These are phyloP conservation scores for Apiospora hydei DNA, from an alignment of 2,329 filamentous ascomycete genomes.

Conservation along the genomic window DNA sequence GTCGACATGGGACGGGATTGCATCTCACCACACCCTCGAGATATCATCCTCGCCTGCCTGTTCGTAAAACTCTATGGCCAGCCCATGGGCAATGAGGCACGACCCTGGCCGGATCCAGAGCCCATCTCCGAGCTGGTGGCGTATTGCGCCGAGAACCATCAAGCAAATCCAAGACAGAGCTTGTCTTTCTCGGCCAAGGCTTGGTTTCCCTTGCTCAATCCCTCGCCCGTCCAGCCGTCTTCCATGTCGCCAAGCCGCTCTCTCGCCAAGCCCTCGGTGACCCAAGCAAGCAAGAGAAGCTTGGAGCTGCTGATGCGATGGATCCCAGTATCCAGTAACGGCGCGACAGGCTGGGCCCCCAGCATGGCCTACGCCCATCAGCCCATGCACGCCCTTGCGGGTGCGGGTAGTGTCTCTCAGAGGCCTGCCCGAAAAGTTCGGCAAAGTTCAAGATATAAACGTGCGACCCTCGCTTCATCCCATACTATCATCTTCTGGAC, in stretches of 20 bases:
- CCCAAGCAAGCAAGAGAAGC: conserved; percentile 9
- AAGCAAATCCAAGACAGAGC: conserved; percentile 16
- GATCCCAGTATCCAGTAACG: neutral
- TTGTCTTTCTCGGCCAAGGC: neutral
- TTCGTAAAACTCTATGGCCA: conserved; percentile 21
- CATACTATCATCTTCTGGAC: neutral
- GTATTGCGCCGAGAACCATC: conserved; percentile 11
- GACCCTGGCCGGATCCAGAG: neutral
- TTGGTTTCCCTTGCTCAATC: neutral
- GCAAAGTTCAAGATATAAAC: conserved; percentile 19
- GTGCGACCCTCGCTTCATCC: conserved; percentile 10
- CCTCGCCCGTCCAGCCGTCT: neutral
- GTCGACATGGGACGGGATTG: conserved; percentile 1
- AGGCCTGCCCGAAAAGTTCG: neutral
- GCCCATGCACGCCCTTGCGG: neutral
- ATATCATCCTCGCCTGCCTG: neutral
- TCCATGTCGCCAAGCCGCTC: conserved; percentile 2
- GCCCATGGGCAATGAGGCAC: neutral
- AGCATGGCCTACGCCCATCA: neutral
- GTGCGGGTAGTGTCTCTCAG: neutral
- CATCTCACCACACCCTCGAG: conserved; percentile 7
- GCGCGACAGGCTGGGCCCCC: neutral
- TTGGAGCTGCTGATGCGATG: neutral
- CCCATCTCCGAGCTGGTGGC: conserved; percentile 16
- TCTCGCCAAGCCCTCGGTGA: conserved; percentile 15